These are phyloP conservation scores for Cladosporium sp. DNA, from an alignment of 2,329 filamentous ascomycete species.

Conservation along the genomic window DNA sequence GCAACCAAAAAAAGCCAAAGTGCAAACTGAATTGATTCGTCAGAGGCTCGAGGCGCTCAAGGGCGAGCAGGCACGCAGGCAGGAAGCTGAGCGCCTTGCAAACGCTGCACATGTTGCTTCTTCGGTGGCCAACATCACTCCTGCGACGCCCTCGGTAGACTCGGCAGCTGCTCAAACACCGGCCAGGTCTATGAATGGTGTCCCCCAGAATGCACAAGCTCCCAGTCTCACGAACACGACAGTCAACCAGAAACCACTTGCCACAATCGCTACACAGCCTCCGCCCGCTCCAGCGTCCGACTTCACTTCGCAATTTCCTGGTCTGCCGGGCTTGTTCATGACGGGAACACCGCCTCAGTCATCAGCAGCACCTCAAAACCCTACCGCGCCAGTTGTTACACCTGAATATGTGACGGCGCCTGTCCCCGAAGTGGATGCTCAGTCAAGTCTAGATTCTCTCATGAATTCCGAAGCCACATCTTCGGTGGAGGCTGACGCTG, in stretches of 20 bases:
- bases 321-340: constrained; percentile 34
- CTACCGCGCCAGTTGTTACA: background rate
- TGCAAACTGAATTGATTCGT: constrained; percentile 71
- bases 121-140: background rate
- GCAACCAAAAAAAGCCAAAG: constrained; percentile 56
- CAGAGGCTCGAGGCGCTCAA: constrained; percentile 76
- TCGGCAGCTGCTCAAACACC: background rate
- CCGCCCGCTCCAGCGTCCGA: background rate
- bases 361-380: background rate
- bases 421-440: background rate
- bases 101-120: constrained; percentile 25
- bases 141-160: background rate
- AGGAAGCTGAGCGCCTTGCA: constrained; percentile 14
- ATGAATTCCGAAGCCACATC: background rate
- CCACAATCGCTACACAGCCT: background rate
- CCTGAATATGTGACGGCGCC: background rate
- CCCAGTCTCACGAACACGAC: background rate
- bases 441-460: background rate
- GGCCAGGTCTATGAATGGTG: background rate
- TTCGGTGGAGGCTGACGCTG: background rate
- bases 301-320: constrained; percentile 16
- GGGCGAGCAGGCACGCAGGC: constrained; percentile 28
- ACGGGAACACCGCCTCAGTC: constrained; percentile 16
- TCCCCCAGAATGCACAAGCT: background rate
- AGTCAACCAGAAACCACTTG: background rate